Percentiles rank a stretch among this genome's conserved stretches.
Conservation (phyloP, 1,284 basidiomycete genomes). For the Irpex sp. region DNA sequence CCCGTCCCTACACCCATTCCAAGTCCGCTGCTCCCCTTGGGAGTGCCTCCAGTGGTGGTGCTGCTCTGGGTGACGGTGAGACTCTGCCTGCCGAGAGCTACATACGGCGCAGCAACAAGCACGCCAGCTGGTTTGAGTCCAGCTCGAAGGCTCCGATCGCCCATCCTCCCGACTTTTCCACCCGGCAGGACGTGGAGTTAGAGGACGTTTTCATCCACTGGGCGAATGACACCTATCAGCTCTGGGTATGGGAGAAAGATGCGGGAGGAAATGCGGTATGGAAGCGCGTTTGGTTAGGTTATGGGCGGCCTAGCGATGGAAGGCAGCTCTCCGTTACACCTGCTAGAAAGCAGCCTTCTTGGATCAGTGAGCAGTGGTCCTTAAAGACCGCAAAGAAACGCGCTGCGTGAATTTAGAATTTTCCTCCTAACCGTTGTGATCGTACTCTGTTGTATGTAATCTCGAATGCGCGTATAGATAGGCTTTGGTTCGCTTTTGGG, state of each 20-base stretch:
- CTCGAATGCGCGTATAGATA: no score
- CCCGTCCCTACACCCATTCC: not conserved
- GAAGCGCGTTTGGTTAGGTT: not conserved
- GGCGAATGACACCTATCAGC: not conserved
- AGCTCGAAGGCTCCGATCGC: not conserved
- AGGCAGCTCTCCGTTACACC: not conserved
- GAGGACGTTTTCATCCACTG: not conserved
- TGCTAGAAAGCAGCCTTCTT: not conserved
- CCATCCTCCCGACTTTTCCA: not conserved
- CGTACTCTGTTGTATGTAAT: not conserved
- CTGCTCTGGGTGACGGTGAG: no score
- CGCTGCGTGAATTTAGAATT: not conserved
- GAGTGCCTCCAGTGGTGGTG: not conserved
- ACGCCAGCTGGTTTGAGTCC: not conserved
- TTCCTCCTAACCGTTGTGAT: no score
- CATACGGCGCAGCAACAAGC: not conserved
- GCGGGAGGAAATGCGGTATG: not conserved
- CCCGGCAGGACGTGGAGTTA: not conserved
- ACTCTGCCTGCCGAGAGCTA: not conserved
- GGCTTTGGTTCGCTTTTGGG: no score
- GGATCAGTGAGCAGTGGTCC: not conserved
- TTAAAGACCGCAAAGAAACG: not conserved
- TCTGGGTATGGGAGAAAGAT: not conserved
- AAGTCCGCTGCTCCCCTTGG: not conserved
- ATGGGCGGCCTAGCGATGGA: not conserved